phyloP scores from a whole-genome alignment of 495 filamentous ascomycete genomes.

The Patellaria atrata region DNA sequence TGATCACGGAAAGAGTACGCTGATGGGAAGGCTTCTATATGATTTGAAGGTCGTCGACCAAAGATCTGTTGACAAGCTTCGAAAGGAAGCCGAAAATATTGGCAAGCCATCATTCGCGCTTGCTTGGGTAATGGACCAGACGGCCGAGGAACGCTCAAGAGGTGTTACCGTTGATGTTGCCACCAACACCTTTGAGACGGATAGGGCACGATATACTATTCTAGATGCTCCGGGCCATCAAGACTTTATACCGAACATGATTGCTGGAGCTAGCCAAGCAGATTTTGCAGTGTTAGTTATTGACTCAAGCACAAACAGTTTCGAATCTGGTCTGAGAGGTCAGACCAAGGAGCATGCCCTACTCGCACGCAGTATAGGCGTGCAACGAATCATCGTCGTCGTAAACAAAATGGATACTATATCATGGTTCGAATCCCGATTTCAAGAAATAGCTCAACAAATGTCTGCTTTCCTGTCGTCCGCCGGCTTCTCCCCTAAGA shows the following conservation, averaged over 20 bases:
- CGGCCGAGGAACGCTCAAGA: slow-evolving; percentile 67
- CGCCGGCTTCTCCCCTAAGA: slow-evolving; percentile 65
- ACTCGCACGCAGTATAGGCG: slow-evolving; percentile 81
- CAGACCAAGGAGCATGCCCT: slow-evolving; percentile 91
- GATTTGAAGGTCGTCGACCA: slow-evolving; percentile 80
- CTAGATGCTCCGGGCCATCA: slow-evolving; percentile 87
- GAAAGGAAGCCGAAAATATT: slow-evolving; percentile 75
- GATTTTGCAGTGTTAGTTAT: slow-evolving; percentile 95
- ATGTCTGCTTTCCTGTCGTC: slow-evolving; percentile 66
- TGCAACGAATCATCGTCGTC: slow-evolving; percentile 72
- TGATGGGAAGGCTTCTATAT: slow-evolving; percentile 89
- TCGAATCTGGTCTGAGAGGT: slow-evolving; percentile 83
- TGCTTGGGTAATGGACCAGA: slow-evolving; percentile 91
- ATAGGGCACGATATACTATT: slow-evolving; percentile 76
- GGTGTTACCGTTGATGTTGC: slow-evolving; percentile 98
- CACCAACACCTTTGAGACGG: slow-evolving; percentile 82
- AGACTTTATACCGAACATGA: slow-evolving; percentile 98
- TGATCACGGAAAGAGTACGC: slow-evolving; percentile 91
- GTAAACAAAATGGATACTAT: slow-evolving; percentile 90
- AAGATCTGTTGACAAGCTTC: slow-evolving; percentile 73
- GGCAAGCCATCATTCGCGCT: slow-evolving; percentile 92
- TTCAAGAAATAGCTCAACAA: slow-evolving; percentile 72
- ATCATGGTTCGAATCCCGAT: slow-evolving; percentile 64
- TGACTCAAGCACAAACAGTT: slow-evolving; percentile 73
- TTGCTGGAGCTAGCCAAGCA: slow-evolving; percentile 86